Percentiles rank a stretch among this genome's conserved stretches.
Conservation (phyloP, 495 filamentous ascomycete genomes). For the Darksidea phi region DNA sequence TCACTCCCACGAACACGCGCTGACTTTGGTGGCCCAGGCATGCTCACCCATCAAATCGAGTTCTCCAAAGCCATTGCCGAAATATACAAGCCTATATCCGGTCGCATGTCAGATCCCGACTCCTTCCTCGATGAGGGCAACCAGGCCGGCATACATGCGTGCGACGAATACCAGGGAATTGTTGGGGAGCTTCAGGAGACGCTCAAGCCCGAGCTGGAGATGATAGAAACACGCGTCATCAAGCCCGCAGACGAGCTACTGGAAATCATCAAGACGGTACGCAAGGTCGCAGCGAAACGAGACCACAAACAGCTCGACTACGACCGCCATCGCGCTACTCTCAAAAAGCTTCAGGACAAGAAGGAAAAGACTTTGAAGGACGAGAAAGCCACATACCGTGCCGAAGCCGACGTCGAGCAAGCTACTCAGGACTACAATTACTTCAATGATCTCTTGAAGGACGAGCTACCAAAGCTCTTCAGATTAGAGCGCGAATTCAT, state of each 20-base stretch:
- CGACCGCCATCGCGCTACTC: slow-evolving; percentile 74
- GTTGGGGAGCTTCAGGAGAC: slow-evolving; percentile 88
- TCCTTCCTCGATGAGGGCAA: slow-evolving; percentile 79
- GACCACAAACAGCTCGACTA: slow-evolving; percentile 98
- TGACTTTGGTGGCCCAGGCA: slow-evolving; percentile 55
- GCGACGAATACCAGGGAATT: slow-evolving; percentile 92
- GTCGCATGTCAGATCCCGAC: slow-evolving; percentile 89
- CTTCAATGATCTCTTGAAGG: slow-evolving; percentile 94
- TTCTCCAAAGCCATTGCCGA: slow-evolving; percentile 94
- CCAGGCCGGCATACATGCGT: slow-evolving; percentile 89
- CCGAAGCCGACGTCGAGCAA: slow-evolving; percentile 85
- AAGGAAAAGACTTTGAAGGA: slow-evolving; percentile 95
- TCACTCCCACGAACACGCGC: neutral
- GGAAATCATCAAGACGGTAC: slow-evolving; percentile 91
- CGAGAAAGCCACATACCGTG: slow-evolving; percentile 95
- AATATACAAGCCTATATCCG: slow-evolving; percentile 97
- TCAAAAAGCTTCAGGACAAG: slow-evolving; percentile 97
- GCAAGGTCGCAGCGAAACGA: slow-evolving; percentile 84
- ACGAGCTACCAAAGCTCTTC: slow-evolving; percentile 92
- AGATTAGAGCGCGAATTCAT: slow-evolving; percentile 94
- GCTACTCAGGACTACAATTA: slow-evolving; percentile 94
- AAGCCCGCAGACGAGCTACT: slow-evolving; percentile 91
- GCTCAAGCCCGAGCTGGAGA: slow-evolving; percentile 87
- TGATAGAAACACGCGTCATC: slow-evolving; percentile 92
- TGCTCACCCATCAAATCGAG: slow-evolving; percentile 96